Base-by-base conservation (phyloP, 2,329 filamentous ascomycete species). In the Phialemoniopsis sp. region DNA sequence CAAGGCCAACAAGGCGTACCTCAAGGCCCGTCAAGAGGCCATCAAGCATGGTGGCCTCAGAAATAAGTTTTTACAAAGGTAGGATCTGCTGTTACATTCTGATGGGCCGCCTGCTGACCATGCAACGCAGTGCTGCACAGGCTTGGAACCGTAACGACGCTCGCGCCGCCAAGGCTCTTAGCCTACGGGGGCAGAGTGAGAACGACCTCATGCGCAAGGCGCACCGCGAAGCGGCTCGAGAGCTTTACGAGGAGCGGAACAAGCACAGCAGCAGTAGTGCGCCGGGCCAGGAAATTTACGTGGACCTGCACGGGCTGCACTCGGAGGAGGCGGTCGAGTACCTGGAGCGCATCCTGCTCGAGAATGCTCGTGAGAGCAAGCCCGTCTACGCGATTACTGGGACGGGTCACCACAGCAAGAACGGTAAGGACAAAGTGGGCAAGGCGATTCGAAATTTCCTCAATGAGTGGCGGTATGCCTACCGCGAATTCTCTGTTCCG, bases 121-220 rank as follows among this genome's bases (percentile, higher is more conserved):
- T 42, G 29, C 42, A 33, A 12, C 43, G 32, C 46, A 94, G 90
- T 62, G 93, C 93, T 49, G 91, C 91, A 8, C 91, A 97, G 73
- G 93, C 93, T 16, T 98, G 93, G 91, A 96, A 97, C 59, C 86
- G 93, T 42, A 97, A 96, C 55, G 93, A 98, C 60, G 91, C 93
- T 31, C 84, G 93, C 46, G 91, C 93, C 14, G 93, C 93, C 44
- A 97, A 97, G 68, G 91, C 91, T 26, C 77, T 97, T 36, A 95
- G 89, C 54, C 78, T 97, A 34, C 85, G 93, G 21, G 93, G 93
- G 12, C 93, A 97, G 64, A 93, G 88, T 51, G 93, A 98, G 67
- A 97, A 98, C 55, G 89, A 95, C 50, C 76, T 94, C 29, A 98
- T 98, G 93, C 82, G 90, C 48, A 94, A 95, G 68, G 91, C 90